A percentile compares a stretch with the other conserved stretches of the same genome.
Conservation (phyloP, 1,139 yeast species). For the Kodamaea alishanica region DNA sequence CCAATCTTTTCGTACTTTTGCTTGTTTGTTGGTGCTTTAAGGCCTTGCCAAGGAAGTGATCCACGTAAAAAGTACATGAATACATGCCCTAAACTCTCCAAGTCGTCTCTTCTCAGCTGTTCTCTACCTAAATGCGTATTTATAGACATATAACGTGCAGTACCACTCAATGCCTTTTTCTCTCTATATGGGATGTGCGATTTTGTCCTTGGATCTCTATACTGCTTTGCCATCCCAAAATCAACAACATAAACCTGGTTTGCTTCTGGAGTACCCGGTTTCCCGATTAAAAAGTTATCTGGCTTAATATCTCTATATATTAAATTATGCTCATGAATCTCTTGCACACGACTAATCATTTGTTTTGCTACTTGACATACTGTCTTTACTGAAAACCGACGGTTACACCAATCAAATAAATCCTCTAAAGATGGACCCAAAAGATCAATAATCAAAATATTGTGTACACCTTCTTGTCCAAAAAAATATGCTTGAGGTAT, state of each 20-base stretch:
- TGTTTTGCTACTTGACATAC: slow-evolving; percentile 73
- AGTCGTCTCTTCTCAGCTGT: slow-evolving; percentile 61
- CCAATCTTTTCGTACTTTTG: slow-evolving; percentile 82
- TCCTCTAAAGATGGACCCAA: slow-evolving; percentile 78
- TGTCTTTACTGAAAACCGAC: slow-evolving; percentile 64
- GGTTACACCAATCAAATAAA: slow-evolving; percentile 77
- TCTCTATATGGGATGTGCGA: slow-evolving; percentile 62
- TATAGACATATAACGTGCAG: slow-evolving; percentile 64
- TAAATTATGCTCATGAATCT: slow-evolving; percentile 64
- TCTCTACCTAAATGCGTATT: slow-evolving; percentile 64
- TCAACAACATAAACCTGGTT: slow-evolving; percentile 50
- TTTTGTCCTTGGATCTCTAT: slow-evolving; percentile 57
- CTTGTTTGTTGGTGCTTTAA: slow-evolving; percentile 76
- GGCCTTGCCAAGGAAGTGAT: slow-evolving; percentile 50
- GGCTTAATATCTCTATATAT: slow-evolving; percentile 78
- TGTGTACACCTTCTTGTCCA: slow-evolving; percentile 79
- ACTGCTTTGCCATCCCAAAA: slow-evolving; percentile 68
- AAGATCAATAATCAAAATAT: slow-evolving; percentile 67
- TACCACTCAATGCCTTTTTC: slow-evolving; percentile 60
- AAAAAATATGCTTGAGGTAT: slow-evolving; percentile 74
- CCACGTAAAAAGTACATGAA: slow-evolving; percentile 61
- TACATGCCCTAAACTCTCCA: slow-evolving; percentile 62
- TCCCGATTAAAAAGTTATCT: slow-evolving; percentile 69
- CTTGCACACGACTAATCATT: slow-evolving; percentile 66
- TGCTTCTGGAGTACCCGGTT: slow-evolving; percentile 61